These are phyloP conservation scores for Alternaria alternata DNA, from an alignment of 2,329 filamentous ascomycete species.

Conservation along the genomic window DNA sequence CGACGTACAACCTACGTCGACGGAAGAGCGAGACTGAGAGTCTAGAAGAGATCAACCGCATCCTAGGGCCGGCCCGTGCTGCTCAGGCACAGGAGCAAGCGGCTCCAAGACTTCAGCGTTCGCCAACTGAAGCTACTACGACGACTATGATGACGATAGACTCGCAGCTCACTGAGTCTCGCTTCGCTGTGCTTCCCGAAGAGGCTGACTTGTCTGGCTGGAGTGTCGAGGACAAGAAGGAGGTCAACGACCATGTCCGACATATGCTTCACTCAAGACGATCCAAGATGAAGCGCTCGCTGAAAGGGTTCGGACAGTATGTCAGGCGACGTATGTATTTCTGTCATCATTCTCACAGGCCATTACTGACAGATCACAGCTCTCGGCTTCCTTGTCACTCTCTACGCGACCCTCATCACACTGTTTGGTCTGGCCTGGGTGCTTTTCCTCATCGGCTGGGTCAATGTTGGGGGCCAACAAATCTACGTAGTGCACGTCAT, in stretches of 20 bases:
- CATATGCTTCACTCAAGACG: conserved; percentile 86
- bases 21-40: conserved; percentile 49
- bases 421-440: conserved; percentile 89
- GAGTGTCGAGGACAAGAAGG: conserved; percentile 75
- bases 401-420: conserved; percentile 84
- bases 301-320: conserved; percentile 85
- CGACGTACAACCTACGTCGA: conserved; percentile 77
- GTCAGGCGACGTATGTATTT: conserved; percentile 68
- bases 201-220: conserved; percentile 76
- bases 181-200: conserved; percentile 82
- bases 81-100: conserved; percentile 29
- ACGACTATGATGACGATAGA: conserved; percentile 66
- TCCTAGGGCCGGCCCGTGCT: conserved; percentile 32
- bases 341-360: neutral
- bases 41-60: conserved; percentile 41
- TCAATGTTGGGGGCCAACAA: conserved; percentile 78
- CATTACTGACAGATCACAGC: conserved; percentile 54
- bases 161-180: conserved; percentile 72
- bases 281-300: conserved; percentile 78
- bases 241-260: conserved; percentile 84
- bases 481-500: conserved; percentile 64
- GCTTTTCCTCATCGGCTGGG: conserved; percentile 89
- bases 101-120: conserved; percentile 36
- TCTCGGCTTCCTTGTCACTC: conserved; percentile 81
- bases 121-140: conserved; percentile 36